phyloP scores from a whole-genome alignment of 164 flowering plant genomes.

The Stephania japonica region DNA sequence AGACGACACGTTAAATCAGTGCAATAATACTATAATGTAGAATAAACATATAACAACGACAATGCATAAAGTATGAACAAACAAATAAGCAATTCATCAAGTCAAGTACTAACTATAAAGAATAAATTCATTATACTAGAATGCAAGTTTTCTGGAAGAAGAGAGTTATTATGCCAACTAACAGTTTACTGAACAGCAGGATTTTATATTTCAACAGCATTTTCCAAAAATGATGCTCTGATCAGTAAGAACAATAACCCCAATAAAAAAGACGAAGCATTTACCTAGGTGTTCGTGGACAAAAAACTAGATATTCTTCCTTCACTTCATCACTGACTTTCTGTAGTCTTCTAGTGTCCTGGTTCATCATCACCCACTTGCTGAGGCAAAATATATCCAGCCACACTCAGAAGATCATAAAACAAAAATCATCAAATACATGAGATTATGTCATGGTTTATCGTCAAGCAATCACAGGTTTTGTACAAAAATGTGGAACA shows the following conservation, averaged over 20 bases:
- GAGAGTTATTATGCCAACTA: no score
- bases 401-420: not conserved
- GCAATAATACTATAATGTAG: no score
- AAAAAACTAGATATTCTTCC: conserved; percentile 60
- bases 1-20: no score
- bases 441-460: conserved; percentile 53
- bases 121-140: no score
- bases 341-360: conserved; percentile 76
- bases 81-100: no score
- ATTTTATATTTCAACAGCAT: no score
- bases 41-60: no score
- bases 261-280: not conserved
- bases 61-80: no score
- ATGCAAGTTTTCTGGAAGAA: no score
- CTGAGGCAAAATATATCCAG: conserved; percentile 33
- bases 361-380: conserved; percentile 93
- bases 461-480: conserved; percentile 32
- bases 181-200: no score
- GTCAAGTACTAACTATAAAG: no score
- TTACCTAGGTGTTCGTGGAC: conserved; percentile 68
- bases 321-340: conserved; percentile 80
- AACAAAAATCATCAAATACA: not conserved
- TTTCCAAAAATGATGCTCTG: not conserved
- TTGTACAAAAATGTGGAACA: not conserved
- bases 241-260: not conserved